These are phyloP conservation scores for Aspergillus sclerotialis DNA, from an alignment of 2,329 filamentous ascomycete species.

Conservation along the genomic window DNA sequence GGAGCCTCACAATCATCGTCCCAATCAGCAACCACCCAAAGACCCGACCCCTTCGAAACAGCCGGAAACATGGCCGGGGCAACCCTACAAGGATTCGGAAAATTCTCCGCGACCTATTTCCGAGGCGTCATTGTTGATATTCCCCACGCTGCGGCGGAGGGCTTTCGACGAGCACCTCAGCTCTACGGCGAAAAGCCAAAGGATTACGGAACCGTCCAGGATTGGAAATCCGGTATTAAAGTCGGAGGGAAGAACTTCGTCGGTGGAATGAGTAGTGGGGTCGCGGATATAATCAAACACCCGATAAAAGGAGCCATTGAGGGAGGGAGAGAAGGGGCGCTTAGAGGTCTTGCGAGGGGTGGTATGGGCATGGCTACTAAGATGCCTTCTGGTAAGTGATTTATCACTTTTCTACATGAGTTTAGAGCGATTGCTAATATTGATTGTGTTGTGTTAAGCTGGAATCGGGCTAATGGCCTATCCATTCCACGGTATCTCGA, in stretches of 20 bases:
- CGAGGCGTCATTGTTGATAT: conserved; percentile 31
- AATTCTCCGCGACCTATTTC: conserved; percentile 16
- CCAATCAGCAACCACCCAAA: not conserved
- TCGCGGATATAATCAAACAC: conserved; percentile 24
- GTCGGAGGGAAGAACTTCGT: conserved; percentile 28
- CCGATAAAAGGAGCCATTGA: conserved; percentile 24
- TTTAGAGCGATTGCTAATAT: not conserved
- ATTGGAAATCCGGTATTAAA: conserved; percentile 25
- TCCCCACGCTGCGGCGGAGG: conserved; percentile 30
- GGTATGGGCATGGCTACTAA: conserved; percentile 15
- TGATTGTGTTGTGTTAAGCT: conserved; percentile 4
- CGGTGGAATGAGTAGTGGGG: conserved; percentile 24
- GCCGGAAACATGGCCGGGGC: conserved; percentile 8
- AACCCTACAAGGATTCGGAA: conserved; percentile 15
- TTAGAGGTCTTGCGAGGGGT: conserved; percentile 30
- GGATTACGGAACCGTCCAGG: conserved; percentile 24
- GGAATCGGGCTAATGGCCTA: conserved; percentile 16
- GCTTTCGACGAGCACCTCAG: conserved; percentile 25
- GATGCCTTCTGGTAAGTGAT: conserved; percentile 18
- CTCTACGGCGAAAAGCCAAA: conserved; percentile 32
- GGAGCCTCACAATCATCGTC: not conserved
- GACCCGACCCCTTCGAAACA: conserved; percentile 2
- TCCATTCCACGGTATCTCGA: conserved; percentile 16
- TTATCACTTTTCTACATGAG: conserved; percentile 1
- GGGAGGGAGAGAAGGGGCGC: conserved; percentile 24